Evolutionary conservation across 495 filamentous ascomycete species (phyloP).

Genomic region (Cetradonia linearis): DNA sequence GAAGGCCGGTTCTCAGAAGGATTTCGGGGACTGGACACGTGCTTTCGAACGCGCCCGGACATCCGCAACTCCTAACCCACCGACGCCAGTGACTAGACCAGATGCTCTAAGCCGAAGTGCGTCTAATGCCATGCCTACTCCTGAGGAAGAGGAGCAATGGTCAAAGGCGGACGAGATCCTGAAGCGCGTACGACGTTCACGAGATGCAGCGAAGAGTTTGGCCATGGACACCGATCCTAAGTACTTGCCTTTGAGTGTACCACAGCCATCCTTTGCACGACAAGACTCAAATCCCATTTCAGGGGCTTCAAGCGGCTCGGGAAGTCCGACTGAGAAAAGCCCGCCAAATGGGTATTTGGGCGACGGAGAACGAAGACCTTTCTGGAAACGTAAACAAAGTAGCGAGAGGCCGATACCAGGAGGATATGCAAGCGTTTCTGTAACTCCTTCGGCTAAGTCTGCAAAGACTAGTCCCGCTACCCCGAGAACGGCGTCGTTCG

Average conservation of each 20-base stretch:
- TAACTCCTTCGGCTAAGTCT: constrained; percentile 51
- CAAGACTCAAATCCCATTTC: constrained; percentile 16
- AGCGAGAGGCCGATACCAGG: constrained; percentile 30
- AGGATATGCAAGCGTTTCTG: constrained; percentile 27
- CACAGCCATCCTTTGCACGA: constrained; percentile 11
- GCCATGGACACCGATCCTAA: constrained; percentile 73
- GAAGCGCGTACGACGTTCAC: constrained; percentile 69
- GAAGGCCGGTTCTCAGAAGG: constrained; percentile 66
- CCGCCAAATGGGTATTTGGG: constrained; percentile 35
- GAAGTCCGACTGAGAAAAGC: constrained; percentile 24
- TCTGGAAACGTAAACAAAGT: constrained; percentile 87
- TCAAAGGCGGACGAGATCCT: constrained; percentile 70
- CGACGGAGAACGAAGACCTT: constrained; percentile 45
- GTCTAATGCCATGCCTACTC: constrained; percentile 26
- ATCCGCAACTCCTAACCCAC: constrained; percentile 27
- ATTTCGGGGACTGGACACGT: constrained; percentile 77
- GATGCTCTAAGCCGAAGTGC: constrained; percentile 23
- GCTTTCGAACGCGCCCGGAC: constrained; percentile 55
- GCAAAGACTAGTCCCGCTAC: constrained; percentile 29
- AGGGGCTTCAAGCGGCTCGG: constrained; percentile 20
- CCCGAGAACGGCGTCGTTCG: constrained; percentile 15
- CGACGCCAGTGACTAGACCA: background rate
- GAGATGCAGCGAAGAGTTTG: constrained; percentile 76
- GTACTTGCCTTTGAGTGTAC: constrained; percentile 29
- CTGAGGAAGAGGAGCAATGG: constrained; percentile 73